Conservation (phyloP, 352 stramenopile species). For the Globisporangium orthogonon region DNA sequence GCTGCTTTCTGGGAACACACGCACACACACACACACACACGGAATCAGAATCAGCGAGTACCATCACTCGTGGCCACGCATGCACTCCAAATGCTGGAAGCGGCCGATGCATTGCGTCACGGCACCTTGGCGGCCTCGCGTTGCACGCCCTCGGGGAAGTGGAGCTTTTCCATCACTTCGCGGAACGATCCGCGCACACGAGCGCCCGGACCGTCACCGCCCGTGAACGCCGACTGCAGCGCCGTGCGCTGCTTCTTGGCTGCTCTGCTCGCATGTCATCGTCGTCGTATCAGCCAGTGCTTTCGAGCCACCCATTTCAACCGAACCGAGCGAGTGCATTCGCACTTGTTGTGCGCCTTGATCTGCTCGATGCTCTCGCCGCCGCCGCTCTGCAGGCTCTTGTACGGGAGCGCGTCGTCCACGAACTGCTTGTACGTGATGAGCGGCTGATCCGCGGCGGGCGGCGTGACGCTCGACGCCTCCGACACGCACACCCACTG, state of each 20-base stretch:
- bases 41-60: no score
- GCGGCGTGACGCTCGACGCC: constrained; percentile 33
- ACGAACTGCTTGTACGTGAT: constrained; percentile 86
- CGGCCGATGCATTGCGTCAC: no score
- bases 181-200: constrained; percentile 43
- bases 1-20: constrained; percentile 19
- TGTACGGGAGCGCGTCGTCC: constrained; percentile 62
- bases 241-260: constrained; percentile 76
- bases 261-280: constrained; percentile 11
- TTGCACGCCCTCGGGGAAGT: constrained; percentile 44
- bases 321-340: no score
- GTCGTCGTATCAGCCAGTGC: no score
- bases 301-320: no score
- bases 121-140: constrained; percentile 41
- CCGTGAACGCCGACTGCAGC: constrained; percentile 74
- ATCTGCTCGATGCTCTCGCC: constrained; percentile 34
- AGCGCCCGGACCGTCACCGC: constrained; percentile 31
- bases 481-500: constrained; percentile 62
- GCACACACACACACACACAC: not conserved
- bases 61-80: no score
- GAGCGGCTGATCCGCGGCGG: constrained; percentile 12
- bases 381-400: constrained; percentile 27
- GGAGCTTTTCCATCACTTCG: constrained; percentile 68
- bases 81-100: no score
- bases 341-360: constrained; percentile 67